phyloP scores from a whole-genome alignment of 2,329 filamentous ascomycete species.

The Drechslerella coelobrocha region DNA sequence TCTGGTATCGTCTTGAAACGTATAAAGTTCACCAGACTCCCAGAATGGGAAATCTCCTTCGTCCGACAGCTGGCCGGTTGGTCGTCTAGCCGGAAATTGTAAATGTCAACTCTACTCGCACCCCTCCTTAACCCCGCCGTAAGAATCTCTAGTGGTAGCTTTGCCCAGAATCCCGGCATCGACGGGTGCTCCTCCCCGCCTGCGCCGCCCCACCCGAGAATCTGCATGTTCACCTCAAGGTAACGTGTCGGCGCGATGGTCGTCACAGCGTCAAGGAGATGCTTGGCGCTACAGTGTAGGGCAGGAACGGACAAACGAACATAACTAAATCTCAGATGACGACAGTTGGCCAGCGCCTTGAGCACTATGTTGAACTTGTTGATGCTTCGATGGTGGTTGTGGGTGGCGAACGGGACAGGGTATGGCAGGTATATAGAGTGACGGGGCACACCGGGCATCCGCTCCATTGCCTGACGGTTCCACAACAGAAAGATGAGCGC shows the following conservation, averaged over 20 bases:
- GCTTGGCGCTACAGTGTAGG: slow-evolving; percentile 5
- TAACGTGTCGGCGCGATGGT: slow-evolving; percentile 42
- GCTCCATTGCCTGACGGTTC: slow-evolving; percentile 36
- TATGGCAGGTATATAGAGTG: slow-evolving; percentile 24
- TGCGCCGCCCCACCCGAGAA: slow-evolving; percentile 25
- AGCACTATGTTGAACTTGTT: slow-evolving; percentile 30
- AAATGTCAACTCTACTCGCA: slow-evolving; percentile 37
- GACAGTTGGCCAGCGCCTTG: slow-evolving; percentile 23
- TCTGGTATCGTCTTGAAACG: slow-evolving; percentile 23
- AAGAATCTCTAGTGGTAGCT: slow-evolving; percentile 21
- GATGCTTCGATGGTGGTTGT: slow-evolving; percentile 26
- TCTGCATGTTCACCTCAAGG: slow-evolving; percentile 34
- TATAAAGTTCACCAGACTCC: slow-evolving; percentile 41
- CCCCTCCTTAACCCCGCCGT: slow-evolving; percentile 21
- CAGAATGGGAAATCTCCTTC: slow-evolving; percentile 12
- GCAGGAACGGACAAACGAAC: slow-evolving; percentile 24
- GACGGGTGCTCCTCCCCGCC: slow-evolving; percentile 11
- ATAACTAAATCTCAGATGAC: slow-evolving; percentile 29
- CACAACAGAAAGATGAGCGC: slow-evolving; percentile 26
- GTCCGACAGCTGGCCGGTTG: not conserved
- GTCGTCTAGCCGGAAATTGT: slow-evolving; percentile 30
- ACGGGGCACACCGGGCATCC: slow-evolving; percentile 14
- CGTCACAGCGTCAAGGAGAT: slow-evolving; percentile 20
- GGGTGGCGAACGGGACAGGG: slow-evolving; percentile 5
- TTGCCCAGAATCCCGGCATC: slow-evolving; percentile 26